Evolutionary conservation across 225 moss, liverwort and hornwort species (phyloP), one percentile per base, ranked within the genome.

Genomic region (Physcomitrellopsis africana): DNA sequence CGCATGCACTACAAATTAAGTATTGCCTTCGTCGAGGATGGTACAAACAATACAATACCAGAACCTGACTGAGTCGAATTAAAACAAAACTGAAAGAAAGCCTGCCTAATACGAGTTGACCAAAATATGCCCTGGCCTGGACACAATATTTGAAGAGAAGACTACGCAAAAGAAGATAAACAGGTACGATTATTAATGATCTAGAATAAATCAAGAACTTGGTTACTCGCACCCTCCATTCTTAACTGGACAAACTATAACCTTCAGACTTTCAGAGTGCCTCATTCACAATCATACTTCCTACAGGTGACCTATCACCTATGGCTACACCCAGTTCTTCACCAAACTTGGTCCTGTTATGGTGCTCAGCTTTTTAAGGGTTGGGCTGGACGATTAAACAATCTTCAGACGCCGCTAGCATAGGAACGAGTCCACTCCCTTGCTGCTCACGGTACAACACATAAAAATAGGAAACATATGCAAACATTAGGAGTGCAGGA

Each of bases 361-460:
- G 19, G 0, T 51, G 2, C 14, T 51, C 55, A 56, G 18, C 55
- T 56, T 20, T 56, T 56, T 18, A 8, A 7, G 3, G 19, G 55
- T 56, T 56, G 19, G 16, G 10, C 19, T 56, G 16, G 7, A 56
- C 55, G 18, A 16, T n/a, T 18, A 1, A n/a, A 15, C 51, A 51
- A 11, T 17, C 13, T 48, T 73, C 62, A 73, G 49, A 62, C 63
- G 23, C 73, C 73, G 20, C 62, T 73, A 19, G 73, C 73, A 73
- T 73, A 73, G 49, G 63, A 73, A 20, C 63, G 73, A 63, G 73
- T 73, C 73, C 73, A 73, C 23, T 73, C 73, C 73, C 73, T 73
- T 60, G 73, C 73, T 73, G 73, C 51, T 63, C 49, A 19, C 53
- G 53, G 11, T 23, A 27, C 9, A 68, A 68, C 14, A 13, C 51